Evolutionary conservation across 306 rosid genomes (phyloP).

Genomic region (Pyrus bretschneideri): DNA sequence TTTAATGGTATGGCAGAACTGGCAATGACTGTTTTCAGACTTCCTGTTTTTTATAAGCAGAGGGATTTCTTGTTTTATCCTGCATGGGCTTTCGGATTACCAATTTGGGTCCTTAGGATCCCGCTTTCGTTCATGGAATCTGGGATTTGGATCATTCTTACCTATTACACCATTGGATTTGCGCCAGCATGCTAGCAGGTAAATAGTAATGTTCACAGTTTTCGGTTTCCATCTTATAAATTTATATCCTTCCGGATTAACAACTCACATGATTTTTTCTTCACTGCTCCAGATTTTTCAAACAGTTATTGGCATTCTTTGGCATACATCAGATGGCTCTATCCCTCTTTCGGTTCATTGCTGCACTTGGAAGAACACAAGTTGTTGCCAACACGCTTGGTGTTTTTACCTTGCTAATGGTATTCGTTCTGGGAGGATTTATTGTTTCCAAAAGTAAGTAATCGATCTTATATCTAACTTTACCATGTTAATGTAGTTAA

Average conservation of each 20-base stretch:
- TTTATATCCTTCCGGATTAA: no score
- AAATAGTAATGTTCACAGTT: background rate
- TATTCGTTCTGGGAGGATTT: conserved; percentile 86
- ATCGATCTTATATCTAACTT: background rate
- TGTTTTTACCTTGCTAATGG: conserved; percentile 50
- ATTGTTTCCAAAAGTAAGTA: conserved; percentile 61
- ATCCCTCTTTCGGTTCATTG: conserved; percentile 72
- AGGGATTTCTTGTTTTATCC: conserved; percentile 73
- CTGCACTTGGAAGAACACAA: conserved; percentile 71
- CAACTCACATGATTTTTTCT: background rate
- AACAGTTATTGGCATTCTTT: conserved; percentile 77
- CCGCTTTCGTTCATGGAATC: conserved; percentile 67
- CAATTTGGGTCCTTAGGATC: conserved; percentile 69
- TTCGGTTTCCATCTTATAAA: background rate
- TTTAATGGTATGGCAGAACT: conserved; percentile 76
- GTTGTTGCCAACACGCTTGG: conserved; percentile 59
- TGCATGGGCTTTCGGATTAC: conserved; percentile 72
- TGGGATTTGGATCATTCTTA: conserved; percentile 58
- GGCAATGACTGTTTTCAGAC: conserved; percentile 48
- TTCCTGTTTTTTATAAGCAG: conserved; percentile 67
- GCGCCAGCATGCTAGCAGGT: conserved; percentile 80
- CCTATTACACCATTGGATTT: conserved; percentile 74
- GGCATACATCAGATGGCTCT: conserved; percentile 73
- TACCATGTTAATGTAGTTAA: background rate
- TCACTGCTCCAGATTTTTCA: conserved; percentile 50